These are phyloP conservation scores for Leishmania turanica DNA, from an alignment of 208 protist genomes.

Conservation along the genomic window DNA sequence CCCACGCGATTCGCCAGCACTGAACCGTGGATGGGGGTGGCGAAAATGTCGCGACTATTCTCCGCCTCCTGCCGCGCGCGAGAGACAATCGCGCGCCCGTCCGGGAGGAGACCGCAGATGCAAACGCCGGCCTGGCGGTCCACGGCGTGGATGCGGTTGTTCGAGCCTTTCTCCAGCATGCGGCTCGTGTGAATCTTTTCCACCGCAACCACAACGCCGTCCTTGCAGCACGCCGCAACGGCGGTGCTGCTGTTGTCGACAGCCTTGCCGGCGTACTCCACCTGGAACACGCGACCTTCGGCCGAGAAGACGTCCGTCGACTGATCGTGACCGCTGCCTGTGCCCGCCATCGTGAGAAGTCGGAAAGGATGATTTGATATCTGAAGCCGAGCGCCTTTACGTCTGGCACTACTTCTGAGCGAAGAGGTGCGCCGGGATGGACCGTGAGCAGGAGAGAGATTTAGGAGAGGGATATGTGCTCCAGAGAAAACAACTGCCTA, in stretches of 20 bases:
- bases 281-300: conserved; percentile 99
- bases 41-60: conserved; percentile 93
- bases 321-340: conserved; percentile 96
- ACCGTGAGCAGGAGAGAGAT: background rate
- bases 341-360: conserved; percentile 49
- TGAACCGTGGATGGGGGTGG: conserved; percentile 91
- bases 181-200: conserved; percentile 98
- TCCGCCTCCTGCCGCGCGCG: conserved; percentile 93
- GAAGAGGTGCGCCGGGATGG: background rate
- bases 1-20: conserved; percentile 92
- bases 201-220: conserved; percentile 98
- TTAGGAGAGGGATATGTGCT: background rate
- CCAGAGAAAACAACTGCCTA: conserved; percentile 4
- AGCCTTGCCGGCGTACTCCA: conserved; percentile 99
- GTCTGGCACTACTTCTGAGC: background rate
- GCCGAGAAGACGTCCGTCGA: conserved; percentile 98
- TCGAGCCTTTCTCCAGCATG: conserved; percentile 95
- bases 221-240: conserved; percentile 96
- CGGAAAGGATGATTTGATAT: background rate
- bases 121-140: conserved; percentile 94
- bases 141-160: conserved; percentile 95
- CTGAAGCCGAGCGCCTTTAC: background rate
- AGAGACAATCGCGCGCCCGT: conserved; percentile 95
- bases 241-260: conserved; percentile 99
- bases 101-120: conserved; percentile 96